phyloP scores from a whole-genome alignment of 495 filamentous ascomycete genomes.

The Hypoxylon rickii region DNA sequence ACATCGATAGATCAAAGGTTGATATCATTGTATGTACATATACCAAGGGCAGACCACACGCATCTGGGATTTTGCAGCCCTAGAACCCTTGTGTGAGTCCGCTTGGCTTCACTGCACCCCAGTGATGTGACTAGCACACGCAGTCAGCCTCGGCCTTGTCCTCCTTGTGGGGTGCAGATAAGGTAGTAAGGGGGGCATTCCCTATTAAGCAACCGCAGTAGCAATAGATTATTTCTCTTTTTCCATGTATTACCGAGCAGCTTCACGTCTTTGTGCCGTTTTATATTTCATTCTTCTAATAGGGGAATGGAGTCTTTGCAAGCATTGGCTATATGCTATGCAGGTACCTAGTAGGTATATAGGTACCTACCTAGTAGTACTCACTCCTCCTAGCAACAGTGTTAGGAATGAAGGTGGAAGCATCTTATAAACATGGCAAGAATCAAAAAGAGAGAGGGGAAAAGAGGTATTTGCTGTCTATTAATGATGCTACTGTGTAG shows the following conservation, averaged over 20 bases:
- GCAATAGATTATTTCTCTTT: no score
- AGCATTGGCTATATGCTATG: neutral
- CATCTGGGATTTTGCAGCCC: constrained; percentile 15
- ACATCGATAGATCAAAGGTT: no score
- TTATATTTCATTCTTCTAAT: constrained; percentile 5
- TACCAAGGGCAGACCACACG: constrained; percentile 6
- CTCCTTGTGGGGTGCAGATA: constrained; percentile 36
- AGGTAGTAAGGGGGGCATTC: constrained; percentile 6
- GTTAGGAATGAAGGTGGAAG: no score
- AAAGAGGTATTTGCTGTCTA: no score
- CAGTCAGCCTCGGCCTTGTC: constrained; percentile 34
- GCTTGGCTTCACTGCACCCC: constrained; percentile 19
- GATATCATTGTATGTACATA: neutral
- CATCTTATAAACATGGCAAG: no score
- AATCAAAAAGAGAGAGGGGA: no score
- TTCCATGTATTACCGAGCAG: no score
- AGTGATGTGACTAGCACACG: constrained; percentile 25
- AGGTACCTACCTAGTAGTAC: no score
- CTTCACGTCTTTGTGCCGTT: constrained; percentile 8
- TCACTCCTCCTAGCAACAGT: no score
- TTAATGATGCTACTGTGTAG: no score
- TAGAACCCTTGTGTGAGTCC: constrained; percentile 9
- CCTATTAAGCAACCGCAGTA: no score
- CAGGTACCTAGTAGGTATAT: neutral
- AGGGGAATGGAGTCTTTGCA: no score